Evolutionary conservation across 345 rosid genomes (phyloP), one percentile per base, ranked within the genome.

Genomic region (Kandelia obovata): DNA sequence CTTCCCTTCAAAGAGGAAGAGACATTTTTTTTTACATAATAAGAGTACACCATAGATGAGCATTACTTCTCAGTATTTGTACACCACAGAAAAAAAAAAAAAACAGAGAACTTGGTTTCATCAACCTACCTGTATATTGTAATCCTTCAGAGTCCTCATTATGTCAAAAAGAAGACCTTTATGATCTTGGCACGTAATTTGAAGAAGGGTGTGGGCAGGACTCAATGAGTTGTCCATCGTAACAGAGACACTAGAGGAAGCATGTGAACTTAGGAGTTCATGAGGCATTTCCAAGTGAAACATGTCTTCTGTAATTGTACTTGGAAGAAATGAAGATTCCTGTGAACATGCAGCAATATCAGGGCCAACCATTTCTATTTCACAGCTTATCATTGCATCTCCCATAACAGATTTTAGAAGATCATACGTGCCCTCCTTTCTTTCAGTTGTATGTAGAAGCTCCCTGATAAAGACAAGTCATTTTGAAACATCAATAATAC

Each of bases 101-200:
- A 11, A 11, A 11, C 11, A 11, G 13, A 43, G 13, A 2, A 43
- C 49, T 13, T 3, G 17, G 49, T 43, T 34, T 28, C 61, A 43
- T 79, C 34, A 56, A 73, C 66, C 53, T 79, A 94, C 98, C 98
- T 94, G 90, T 68, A 92, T 86, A 75, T 88, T 91, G 75, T 83
- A 95, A 77, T 95, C 99, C 79, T 95, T 95, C 67, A 95, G 82
- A 52, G 96, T 95, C 76, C 99, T 85, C 97, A 90, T 88, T 68
- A 92, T 84, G 80, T 95, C 99, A 30, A 85, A 92, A 13, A 95
- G 87, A 73, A 95, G 93, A 32, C 96, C 97, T 79, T 95, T 95
- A 76, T 86, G 99, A 68, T 90, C 93, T 78, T 77, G 89, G 79
- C 99, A 95, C 70, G 69, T 70, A 37, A 95, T 88, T 78, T 91